Percentiles rank a stretch among this genome's conserved stretches.
Conservation (phyloP, 139 green algal genomes). For the Mychonastes homosphaera region DNA sequence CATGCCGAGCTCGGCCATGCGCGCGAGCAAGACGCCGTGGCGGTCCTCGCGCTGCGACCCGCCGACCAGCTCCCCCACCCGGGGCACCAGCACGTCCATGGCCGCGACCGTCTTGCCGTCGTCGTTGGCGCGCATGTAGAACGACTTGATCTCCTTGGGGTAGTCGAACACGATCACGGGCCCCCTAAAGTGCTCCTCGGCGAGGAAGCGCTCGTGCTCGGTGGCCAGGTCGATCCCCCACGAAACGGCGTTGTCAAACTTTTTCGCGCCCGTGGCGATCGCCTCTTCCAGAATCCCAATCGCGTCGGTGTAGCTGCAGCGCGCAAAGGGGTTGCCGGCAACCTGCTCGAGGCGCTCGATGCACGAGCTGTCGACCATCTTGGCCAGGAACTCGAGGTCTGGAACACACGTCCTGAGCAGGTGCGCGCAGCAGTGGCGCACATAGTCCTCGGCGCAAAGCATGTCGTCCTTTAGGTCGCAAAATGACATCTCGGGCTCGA, state of each 20-base stretch:
- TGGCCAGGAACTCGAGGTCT: conserved; percentile 47
- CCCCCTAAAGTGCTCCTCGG: conserved; percentile 86
- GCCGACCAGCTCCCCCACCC: conserved; percentile 87
- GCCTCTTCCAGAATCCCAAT: conserved; percentile 79
- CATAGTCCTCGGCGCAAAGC: conserved; percentile 84
- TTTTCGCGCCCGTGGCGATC: conserved; percentile 51
- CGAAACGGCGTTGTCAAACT: conserved; percentile 78
- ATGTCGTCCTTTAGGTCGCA: conserved; percentile 91
- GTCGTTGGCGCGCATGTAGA: conserved; percentile 98
- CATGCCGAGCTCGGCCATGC: conserved; percentile 64
- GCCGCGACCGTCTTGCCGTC: conserved; percentile 95
- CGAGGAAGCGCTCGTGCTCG: conserved; percentile 94
- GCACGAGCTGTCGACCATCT: conserved; percentile 72
- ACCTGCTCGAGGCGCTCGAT: conserved; percentile 73
- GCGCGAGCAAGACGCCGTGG: conserved; percentile 46
- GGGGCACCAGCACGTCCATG: conserved; percentile 96
- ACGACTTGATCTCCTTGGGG: conserved; percentile 66
- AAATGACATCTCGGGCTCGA: conserved; percentile 97
- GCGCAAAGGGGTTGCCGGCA: conserved; percentile 67
- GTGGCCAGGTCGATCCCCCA: conserved; percentile 85
- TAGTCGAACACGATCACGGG: conserved; percentile 97
- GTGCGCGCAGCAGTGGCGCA: conserved; percentile 69
- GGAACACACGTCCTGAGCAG: conserved; percentile 56
- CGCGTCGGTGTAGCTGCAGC: conserved; percentile 87
- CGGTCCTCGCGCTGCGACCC: conserved; percentile 84